Evolutionary conservation across 352 stramenopile species (phyloP), one percentile per base, ranked within the genome.

Genomic region (Globisporangium cederbergense): DNA sequence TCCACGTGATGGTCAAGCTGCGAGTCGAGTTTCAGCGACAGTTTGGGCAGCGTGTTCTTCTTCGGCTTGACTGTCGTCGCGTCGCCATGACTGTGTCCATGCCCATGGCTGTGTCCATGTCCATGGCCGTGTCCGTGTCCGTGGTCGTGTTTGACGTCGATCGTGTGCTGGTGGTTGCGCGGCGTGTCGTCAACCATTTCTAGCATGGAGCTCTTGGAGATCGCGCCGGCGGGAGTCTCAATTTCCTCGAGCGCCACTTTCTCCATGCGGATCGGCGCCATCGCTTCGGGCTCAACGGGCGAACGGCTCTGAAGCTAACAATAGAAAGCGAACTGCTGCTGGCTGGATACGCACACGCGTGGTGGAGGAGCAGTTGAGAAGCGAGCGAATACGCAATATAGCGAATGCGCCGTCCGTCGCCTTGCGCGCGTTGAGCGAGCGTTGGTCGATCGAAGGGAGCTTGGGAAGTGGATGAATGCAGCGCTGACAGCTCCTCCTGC

Each of bases 181-280:
- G 47, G 47, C 53, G 58, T 65, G 46, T 78, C 65, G 55, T 52
- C 61, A 20, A 50, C 57, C 64, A 70, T 68, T 30, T 70, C 52
- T 38, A 74, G 58, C 43, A 62, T 58, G 14, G 59, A 67, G 64
- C 53, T 66, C 43, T 66, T 58, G 18, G 67, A 61, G 46, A 58
- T 25, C 13, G 47, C 57, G 10, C 65, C 65, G 2, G 50, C 64
- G 7, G 64, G 57, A 53, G 67, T 67, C 46, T 66, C 63, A 20
- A 63, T 42, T 32, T 73, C 66, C 40, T 69, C 54, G 3, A 60
- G 49, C 45, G 62, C 30, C 61, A 72, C 60, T 62, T 75, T 73
- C 62, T 68, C 60, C 49, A 65, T 67, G 20, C 60, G 64, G 32
- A 58, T 58, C 32, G 66, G 30, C 11, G 38, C 65, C 65, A 70